phyloP scores from a whole-genome alignment of 176 grass and related monocot species.

The Luzula sylvatica region DNA sequence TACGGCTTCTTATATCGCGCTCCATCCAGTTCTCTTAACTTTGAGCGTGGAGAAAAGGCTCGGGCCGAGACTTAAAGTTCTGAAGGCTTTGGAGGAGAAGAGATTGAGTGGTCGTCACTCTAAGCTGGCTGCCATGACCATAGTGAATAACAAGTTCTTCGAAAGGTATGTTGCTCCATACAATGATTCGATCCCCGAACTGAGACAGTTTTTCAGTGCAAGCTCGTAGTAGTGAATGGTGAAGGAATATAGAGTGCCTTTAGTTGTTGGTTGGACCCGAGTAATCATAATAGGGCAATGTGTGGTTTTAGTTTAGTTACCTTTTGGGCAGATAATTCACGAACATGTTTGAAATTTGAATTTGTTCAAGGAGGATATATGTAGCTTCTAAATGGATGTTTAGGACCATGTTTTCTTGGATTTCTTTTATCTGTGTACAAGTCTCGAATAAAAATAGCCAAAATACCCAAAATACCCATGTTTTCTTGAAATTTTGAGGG shows the following conservation, averaged over 20 bases:
- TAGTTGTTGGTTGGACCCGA: too few relatives aligned
- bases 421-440: too few relatives aligned
- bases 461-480: neutral
- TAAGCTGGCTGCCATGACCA: neutral
- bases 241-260: too few relatives aligned
- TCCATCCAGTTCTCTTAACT: slow-evolving; percentile 1
- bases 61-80: slow-evolving; percentile 21
- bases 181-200: slow-evolving; percentile 10
- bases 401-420: too few relatives aligned
- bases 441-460: neutral
- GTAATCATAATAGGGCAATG: too few relatives aligned
- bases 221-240: neutral
- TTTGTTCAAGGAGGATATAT: too few relatives aligned
- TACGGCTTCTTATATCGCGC: slow-evolving; percentile 2
- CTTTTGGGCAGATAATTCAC: too few relatives aligned
- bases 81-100: slow-evolving; percentile 29
- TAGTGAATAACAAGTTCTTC: slow-evolving; percentile 3
- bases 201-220: neutral
- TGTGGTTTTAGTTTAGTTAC: too few relatives aligned
- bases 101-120: neutral
- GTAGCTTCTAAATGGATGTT: too few relatives aligned
- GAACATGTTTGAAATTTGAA: too few relatives aligned
- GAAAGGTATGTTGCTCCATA: slow-evolving; percentile 20
- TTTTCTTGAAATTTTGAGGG: neutral
- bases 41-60: slow-evolving; percentile 39